phyloP scores from a whole-genome alignment of 2,329 filamentous ascomycete genomes.

The Exophiala dermatitidis region DNA sequence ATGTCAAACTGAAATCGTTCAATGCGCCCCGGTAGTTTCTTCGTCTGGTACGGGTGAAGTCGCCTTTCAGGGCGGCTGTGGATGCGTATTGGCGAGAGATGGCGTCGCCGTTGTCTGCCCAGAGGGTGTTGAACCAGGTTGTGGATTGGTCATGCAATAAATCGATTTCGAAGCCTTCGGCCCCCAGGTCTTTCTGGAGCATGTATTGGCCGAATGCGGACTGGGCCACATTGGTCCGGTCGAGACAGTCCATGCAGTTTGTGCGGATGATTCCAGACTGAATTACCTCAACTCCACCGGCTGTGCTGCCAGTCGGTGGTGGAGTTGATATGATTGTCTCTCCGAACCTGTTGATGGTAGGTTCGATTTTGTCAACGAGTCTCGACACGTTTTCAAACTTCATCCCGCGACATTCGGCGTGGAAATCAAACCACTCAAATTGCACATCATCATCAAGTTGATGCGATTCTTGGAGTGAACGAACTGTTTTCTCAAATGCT shows the following conservation, averaged over 20 bases:
- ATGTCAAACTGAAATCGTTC: constrained; percentile 81
- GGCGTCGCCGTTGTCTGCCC: constrained; percentile 96
- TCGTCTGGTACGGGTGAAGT: constrained; percentile 82
- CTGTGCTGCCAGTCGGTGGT: background rate
- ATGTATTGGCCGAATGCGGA: constrained; percentile 80
- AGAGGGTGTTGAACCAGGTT: constrained; percentile 90
- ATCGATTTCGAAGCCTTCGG: constrained; percentile 68
- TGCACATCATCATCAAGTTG: constrained; percentile 51
- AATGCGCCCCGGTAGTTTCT: constrained; percentile 84
- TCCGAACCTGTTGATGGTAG: constrained; percentile 61
- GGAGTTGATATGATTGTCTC: constrained; percentile 54
- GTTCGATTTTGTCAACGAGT: constrained; percentile 63
- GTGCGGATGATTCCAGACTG: constrained; percentile 80
- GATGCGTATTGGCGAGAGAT: constrained; percentile 94
- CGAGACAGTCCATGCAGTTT: constrained; percentile 98
- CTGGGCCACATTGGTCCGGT: constrained; percentile 92
- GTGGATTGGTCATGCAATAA: constrained; percentile 70
- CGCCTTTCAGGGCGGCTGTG: constrained; percentile 90
- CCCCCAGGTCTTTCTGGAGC: constrained; percentile 69
- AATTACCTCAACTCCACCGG: constrained; percentile 36
- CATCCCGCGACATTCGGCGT: constrained; percentile 87
- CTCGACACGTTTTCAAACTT: constrained; percentile 90
- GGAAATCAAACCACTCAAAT: constrained; percentile 98
- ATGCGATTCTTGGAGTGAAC: constrained; percentile 58
- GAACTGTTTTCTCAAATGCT: constrained; percentile 63